Evolutionary conservation across 768 basidiomycete species (phyloP).

Genomic region (Suillus fuscotomentosus): DNA sequence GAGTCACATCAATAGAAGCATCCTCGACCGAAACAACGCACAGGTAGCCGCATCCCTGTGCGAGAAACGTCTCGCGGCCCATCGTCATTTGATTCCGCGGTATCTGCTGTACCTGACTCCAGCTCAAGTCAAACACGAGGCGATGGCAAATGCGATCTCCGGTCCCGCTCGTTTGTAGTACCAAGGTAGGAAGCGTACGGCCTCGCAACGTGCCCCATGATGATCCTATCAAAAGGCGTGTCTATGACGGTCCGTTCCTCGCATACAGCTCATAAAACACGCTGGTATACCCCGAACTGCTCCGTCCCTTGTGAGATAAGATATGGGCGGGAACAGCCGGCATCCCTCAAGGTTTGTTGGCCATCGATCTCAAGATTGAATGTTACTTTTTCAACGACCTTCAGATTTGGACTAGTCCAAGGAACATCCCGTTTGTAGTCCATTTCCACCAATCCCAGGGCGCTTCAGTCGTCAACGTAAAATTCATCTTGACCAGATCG

Average conservation of each 20-base stretch:
- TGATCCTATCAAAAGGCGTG: conserved; percentile 3
- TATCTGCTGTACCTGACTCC: not conserved
- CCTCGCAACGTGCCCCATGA: not conserved
- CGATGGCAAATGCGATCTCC: not conserved
- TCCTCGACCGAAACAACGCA: conserved; percentile 14
- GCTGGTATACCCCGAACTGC: not conserved
- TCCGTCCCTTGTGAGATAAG: not conserved
- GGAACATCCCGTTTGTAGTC: conserved; percentile 3
- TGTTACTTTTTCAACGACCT: not conserved
- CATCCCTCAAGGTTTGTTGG: not conserved
- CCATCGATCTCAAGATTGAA: not conserved
- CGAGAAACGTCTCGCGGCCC: not conserved
- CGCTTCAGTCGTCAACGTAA: not conserved
- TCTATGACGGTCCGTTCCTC: not conserved
- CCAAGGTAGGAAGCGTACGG: not conserved
- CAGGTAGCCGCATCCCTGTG: conserved; percentile 3
- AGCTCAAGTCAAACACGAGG: not conserved
- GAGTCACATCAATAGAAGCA: conserved; percentile 16
- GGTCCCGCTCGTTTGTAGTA: not conserved
- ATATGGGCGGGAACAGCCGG: not conserved
- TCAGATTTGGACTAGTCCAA: not conserved
- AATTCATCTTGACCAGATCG: not conserved
- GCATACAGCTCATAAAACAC: conserved; percentile 2
- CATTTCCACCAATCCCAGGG: not conserved
- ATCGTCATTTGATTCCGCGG: conserved; percentile 5